Percentiles rank a stretch among this genome's conserved stretches.
These are phyloP conservation scores for Parastagonospora nodorum DNA, from an alignment of 2,329 filamentous ascomycete species.

Conservation along the genomic window DNA sequence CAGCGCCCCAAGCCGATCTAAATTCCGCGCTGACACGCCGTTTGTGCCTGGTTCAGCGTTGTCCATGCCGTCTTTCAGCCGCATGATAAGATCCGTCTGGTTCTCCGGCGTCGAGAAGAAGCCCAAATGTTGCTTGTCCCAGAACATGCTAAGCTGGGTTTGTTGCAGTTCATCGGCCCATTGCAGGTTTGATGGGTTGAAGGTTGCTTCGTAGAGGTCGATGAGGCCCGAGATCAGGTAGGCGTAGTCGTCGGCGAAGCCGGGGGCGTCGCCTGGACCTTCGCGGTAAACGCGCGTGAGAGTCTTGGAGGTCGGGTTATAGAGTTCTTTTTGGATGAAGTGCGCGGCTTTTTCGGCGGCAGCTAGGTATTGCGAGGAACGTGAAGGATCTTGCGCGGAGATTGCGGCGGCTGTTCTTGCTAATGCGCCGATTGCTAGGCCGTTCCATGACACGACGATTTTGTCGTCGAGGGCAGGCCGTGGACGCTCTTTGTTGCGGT, in stretches of 20 bases:
- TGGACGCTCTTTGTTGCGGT: conserved; percentile 75
- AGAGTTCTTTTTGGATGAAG: conserved; percentile 77
- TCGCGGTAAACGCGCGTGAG: conserved; percentile 78
- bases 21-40: conserved; percentile 80
- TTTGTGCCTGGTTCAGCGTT: conserved; percentile 89
- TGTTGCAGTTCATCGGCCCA: conserved; percentile 84
- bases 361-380: conserved; percentile 64
- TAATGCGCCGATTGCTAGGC: conserved; percentile 83
- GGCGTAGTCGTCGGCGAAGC: conserved; percentile 93
- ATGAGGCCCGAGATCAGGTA: conserved; percentile 83
- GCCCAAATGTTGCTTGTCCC: conserved; percentile 65
- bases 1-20: conserved; percentile 78
- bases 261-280: conserved; percentile 67
- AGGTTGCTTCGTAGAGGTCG: conserved; percentile 82
- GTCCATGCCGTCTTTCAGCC: conserved; percentile 95
- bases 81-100: conserved; percentile 74
- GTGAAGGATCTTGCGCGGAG: conserved; percentile 61
- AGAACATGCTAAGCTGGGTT: conserved; percentile 77
- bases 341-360: conserved; percentile 70
- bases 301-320: conserved; percentile 64
- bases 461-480: conserved; percentile 85
- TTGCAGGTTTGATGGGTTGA: conserved; percentile 73
- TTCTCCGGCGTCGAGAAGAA: conserved; percentile 74
- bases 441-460: conserved; percentile 85
- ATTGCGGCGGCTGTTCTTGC: conserved; percentile 74